Evolutionary conservation across 352 stramenopile genomes (phyloP), one percentile per base, ranked within the genome.

Genomic region (Aphanomyces euteiches): DNA sequence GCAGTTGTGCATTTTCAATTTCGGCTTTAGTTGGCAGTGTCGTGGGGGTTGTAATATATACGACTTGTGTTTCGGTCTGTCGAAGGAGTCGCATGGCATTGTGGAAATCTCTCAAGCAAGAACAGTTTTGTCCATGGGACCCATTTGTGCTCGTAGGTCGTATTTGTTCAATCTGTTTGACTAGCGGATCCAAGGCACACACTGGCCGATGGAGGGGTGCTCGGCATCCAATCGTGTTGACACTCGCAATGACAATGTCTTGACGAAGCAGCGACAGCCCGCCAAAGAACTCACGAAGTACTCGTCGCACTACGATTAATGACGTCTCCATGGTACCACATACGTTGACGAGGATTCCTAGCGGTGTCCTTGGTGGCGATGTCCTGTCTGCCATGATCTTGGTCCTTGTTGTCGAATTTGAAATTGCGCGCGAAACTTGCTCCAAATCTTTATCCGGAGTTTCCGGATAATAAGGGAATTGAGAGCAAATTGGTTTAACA

Each of bases 291-390:
- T 70, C 64, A 47, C 34, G 40, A 21, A 70, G 37, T 4, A 70
- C 47, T 28, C 36, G 19, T 13, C 53, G 54, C 36, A 54, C 53
- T 8, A 15, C 15, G 15, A 21, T n/a, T 12, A 70, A 50, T 8
- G 54, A 38, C 10, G 19, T 56, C 34, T 70, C 54, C 48, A 19
- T 38, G 10, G 56, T 48, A 50, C 64, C 64, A 47, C 64, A 70
- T 10, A 70, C 21, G 38, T 64, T 64, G 39, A 70, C 64, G 39
- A 70, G 47, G 19, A 70, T 45, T 61, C 53, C 43, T 19, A 70
- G 34, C 21, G 64, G 47, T 1, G 40, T 64, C 64, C 43, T 61
- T 41, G 54, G 10, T 37, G 17, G 43, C 54, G 19, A 58, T 58
- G 50, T 58, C 17, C 36, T 28, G 17, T 19, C 21, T 19, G 50